These are phyloP conservation scores for Aegilops sharonensis DNA, from an alignment of 176 grass and related monocot genomes.

Conservation along the genomic window DNA sequence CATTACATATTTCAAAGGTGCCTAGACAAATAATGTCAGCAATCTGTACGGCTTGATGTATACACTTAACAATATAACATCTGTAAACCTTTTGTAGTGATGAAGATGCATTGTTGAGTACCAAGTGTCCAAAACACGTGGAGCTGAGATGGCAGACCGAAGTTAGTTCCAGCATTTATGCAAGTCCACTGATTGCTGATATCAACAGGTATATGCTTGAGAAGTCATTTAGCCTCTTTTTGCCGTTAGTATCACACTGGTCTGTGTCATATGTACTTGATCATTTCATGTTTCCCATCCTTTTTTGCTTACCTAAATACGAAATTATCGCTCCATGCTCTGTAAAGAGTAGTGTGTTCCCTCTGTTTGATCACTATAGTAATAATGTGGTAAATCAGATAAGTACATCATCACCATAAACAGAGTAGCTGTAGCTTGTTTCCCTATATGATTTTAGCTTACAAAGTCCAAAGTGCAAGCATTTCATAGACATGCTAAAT, in stretches of 20 bases:
- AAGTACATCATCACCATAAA: neutral
- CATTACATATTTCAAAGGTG: constrained; percentile 14
- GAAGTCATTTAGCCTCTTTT: neutral
- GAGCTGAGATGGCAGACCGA: constrained; percentile 98
- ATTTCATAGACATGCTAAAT: constrained; percentile 3
- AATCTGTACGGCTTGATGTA: constrained; percentile 8
- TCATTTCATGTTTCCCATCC: constrained; percentile 14
- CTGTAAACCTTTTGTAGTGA: constrained; percentile 48
- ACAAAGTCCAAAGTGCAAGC: neutral
- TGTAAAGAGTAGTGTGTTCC: neutral
- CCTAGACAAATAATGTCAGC: neutral
- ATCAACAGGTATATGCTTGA: constrained; percentile 73
- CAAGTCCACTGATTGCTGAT: constrained; percentile 87
- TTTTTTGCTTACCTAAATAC: neutral
- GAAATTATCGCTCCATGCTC: neutral
- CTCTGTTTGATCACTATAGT: neutral
- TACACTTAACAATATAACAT: constrained; percentile 2
- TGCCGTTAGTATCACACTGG: constrained; percentile 15
- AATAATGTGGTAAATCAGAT: constrained; percentile 9
- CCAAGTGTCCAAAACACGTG: constrained; percentile 78
- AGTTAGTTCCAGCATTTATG: constrained; percentile 98
- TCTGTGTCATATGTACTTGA: constrained; percentile 19
- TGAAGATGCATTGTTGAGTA: constrained; percentile 82
- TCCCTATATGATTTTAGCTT: neutral
- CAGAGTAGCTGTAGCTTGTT: constrained; percentile 1